Conservation (phyloP, 768 basidiomycete species). For the Rhizopogon roseolus region DNA sequence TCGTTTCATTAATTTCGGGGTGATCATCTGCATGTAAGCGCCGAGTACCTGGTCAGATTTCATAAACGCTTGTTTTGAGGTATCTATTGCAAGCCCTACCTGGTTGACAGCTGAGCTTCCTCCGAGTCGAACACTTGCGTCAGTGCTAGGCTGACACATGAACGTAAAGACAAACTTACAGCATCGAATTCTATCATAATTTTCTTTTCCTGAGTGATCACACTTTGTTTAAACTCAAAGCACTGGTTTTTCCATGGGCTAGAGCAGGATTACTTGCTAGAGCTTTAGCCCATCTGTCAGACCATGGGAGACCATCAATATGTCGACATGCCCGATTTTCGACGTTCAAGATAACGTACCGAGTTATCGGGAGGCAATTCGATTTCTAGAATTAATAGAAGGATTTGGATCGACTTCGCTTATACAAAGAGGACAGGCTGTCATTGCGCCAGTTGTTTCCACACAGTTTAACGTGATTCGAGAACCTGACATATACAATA, state of each 20-base stretch:
- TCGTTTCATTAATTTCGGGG: conserved; percentile 2
- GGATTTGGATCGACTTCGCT: conserved; percentile 5
- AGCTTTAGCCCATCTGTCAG: not conserved
- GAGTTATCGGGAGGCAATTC: conserved; percentile 1
- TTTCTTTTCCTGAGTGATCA: too few relatives aligned
- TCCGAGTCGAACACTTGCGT: not conserved
- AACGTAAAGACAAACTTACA: not conserved
- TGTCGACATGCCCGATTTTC: not conserved
- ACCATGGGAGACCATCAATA: not conserved
- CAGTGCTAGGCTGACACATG: not conserved
- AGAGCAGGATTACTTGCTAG: not conserved
- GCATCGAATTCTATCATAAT: too few relatives aligned
- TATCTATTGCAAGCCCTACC: not conserved
- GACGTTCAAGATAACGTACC: not conserved
- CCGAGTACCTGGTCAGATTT: not conserved
- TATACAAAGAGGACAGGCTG: conserved; percentile 2
- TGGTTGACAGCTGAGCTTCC: not conserved
- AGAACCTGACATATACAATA: not conserved
- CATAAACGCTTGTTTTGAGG: not conserved
- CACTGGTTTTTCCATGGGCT: not conserved
- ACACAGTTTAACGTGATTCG: conserved; percentile 6
- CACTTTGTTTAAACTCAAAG: too few relatives aligned
- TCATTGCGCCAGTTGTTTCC: not conserved
- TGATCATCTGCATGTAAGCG: not conserved
- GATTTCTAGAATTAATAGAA: not conserved